Conservation (phyloP, 2,329 filamentous ascomycete species). For the Verticillium nubilum region DNA sequence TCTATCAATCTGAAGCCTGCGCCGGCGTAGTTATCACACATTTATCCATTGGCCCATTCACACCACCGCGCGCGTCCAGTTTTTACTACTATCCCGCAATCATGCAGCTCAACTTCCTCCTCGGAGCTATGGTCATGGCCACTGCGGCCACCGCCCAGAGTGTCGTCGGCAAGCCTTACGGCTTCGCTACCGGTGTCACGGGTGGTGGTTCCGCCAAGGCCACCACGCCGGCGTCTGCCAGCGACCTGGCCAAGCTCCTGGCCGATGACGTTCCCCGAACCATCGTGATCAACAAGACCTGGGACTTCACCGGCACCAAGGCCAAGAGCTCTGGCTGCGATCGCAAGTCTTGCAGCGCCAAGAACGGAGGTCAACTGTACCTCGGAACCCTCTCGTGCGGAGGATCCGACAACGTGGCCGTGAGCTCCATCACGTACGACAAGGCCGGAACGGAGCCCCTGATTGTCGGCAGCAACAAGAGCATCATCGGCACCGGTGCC, state of each 20-base stretch:
- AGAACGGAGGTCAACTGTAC: constrained; percentile 10
- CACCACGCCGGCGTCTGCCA: constrained; percentile 33
- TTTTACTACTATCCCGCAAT: too few species aligned
- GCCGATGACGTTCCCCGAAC: constrained; percentile 15
- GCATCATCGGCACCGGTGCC: constrained; percentile 6
- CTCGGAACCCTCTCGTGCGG: constrained; percentile 12
- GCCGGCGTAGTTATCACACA: too few species aligned
- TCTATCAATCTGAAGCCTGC: too few species aligned
- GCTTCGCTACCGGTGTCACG: constrained; percentile 35
- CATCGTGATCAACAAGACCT: constrained; percentile 20
- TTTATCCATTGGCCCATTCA: too few species aligned
- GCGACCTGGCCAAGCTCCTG: constrained; percentile 30
- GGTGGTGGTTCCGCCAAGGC: constrained; percentile 43
- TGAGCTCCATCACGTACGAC: constrained; percentile 4
- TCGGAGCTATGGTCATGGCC: constrained; percentile 24
- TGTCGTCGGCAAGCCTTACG: constrained; percentile 21
- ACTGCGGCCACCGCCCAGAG: constrained; percentile 1
- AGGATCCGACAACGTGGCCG: constrained; percentile 1
- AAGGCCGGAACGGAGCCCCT: constrained; percentile 7
- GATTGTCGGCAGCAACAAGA: constrained; percentile 8
- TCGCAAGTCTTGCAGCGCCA: constrained; percentile 16
- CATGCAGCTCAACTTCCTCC: constrained; percentile 25
- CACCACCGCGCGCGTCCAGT: too few species aligned
- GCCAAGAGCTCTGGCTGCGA: constrained; percentile 18
- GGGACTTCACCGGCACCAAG: constrained; percentile 18